Conservation (phyloP, 148 eudicot species). For the Amaranthus hypochondriacus region DNA sequence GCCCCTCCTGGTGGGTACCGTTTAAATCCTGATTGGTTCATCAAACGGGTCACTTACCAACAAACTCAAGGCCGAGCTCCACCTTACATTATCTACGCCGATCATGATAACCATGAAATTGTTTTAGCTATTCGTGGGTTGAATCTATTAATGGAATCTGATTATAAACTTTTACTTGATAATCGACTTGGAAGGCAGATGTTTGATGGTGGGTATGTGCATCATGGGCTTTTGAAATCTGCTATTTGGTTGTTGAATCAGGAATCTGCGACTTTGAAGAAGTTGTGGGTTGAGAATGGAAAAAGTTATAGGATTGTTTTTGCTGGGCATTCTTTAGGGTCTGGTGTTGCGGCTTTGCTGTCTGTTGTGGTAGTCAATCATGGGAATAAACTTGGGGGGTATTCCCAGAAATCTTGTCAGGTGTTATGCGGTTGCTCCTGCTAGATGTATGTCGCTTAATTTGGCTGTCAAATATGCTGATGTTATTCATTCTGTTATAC, state of each 20-base stretch:
- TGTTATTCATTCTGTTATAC: slow-evolving; percentile 68
- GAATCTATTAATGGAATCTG: slow-evolving; percentile 64
- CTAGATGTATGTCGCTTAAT: slow-evolving; percentile 91
- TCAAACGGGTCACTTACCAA: slow-evolving; percentile 68
- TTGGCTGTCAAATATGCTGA: slow-evolving; percentile 94
- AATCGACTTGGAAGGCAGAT: slow-evolving; percentile 74
- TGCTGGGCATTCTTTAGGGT: slow-evolving; percentile 71
- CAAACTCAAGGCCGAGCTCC: slow-evolving; percentile 71
- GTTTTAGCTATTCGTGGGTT: slow-evolving; percentile 71
- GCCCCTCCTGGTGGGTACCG: slow-evolving; percentile 54
- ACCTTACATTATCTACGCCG: slow-evolving; percentile 70
- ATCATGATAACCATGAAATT: slow-evolving; percentile 54
- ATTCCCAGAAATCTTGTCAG: slow-evolving; percentile 49
- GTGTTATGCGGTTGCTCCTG: slow-evolving; percentile 80
- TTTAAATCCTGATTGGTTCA: slow-evolving; percentile 55
- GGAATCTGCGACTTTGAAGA: slow-evolving; percentile 54
- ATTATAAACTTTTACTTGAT: slow-evolving; percentile 59
- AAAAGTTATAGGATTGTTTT: slow-evolving; percentile 58
- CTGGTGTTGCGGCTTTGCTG: slow-evolving; percentile 64
- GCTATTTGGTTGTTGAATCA: slow-evolving; percentile 70
- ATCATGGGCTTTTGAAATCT: slow-evolving; percentile 73
- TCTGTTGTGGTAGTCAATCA: slow-evolving; percentile 61
- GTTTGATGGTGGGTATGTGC: slow-evolving; percentile 95
- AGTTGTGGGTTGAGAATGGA: slow-evolving; percentile 73
- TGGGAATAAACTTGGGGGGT: slow-evolving; percentile 59